Evolutionary conservation across 2,329 filamentous ascomycete species (phyloP), one percentile per base, ranked within the genome.

Genomic region (Aspergillus clavatus): DNA sequence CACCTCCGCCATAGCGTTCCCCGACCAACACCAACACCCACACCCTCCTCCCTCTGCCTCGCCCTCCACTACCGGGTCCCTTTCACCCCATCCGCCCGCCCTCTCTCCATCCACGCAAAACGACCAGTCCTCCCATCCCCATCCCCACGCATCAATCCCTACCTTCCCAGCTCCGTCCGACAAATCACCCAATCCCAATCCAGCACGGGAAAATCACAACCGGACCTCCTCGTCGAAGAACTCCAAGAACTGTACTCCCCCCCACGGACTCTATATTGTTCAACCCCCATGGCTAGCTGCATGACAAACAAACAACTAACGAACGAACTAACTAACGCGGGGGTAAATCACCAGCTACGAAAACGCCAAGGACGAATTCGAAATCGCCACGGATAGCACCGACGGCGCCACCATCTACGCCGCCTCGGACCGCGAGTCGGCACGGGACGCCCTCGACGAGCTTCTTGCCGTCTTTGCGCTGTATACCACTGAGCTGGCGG

Each of bases 311-410:
- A 43, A 38, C n/a, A 18, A 36, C 11, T 40, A 55, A n/a, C n/a
- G n/a, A n/a, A n/a, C n/a, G n/a, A n/a, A n/a, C n/a, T n/a, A n/a
- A n/a, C 23, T 24, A 8, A 24, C 5, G 23, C 4, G 4, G 23
- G 8, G 8, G 8, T 24, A 8, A 24, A 24, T n/a, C n/a, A n/a
- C n/a, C 10, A 68, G 69, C 38, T 72, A 73, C 50, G 67, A 70
- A 44, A 67, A 67, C 1, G 71, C 72, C 3, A 66, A 67, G 47
- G 72, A 75, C 52, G 72, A 75, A 54, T 72, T 75, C 45, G 72
- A 75, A 58, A 75, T 76, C 49, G 72, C 72, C 3, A 66, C 66
- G 0, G 72, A 75, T 43, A 72, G 71, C 49, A 74, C 72, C 1
- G 66, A 72, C 31, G 61, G 59, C 23, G 59, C 66, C 1, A 71